Evolutionary conservation across 2,329 filamentous ascomycete genomes (phyloP), one percentile per base, ranked within the genome.

Genomic region (Beauveria pseudobassiana): DNA sequence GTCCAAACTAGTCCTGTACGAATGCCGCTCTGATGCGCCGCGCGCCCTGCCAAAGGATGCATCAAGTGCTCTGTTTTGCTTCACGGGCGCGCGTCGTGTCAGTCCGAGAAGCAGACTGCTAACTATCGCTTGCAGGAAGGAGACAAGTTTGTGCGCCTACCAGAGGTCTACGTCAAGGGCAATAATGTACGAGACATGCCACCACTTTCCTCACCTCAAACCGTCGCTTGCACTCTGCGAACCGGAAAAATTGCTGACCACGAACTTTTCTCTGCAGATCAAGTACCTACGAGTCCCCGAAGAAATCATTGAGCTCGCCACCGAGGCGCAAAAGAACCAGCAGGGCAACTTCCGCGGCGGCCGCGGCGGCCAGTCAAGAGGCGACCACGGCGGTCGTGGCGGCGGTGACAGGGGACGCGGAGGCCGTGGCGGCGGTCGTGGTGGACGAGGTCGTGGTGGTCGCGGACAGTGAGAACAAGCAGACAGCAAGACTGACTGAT

Each of bases 221-320:
- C 3, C 10, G 24, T 20, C 20, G 14, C 12, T 38, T 4, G 28
- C 40, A 1, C 12, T 40, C 22, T 28, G 8, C 34, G 9, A 26
- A 54, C 22, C 12, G 8, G 9, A 4, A 40, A 45, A 14, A 40
- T 8, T 14, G 24, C 52, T 56, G 10, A 42, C 22, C 18, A 42
- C 20, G 22, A 6, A 6, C 24, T 43, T 30, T 26, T 14, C 22
- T 26, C 52, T 26, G 46, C 71, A 97, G 95, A 99, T 99, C 79
- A 99, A 99, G 81, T 99, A 96, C 78, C 85, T 99, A 38, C 87
- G 93, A 69, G 91, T 99, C 3, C 92, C 93, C 58, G 93, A 99
- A 77, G 93, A 98, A 75, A 96, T 99, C 65, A 90, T 99, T 76
- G 93, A 98, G 66, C 77, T 91, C 45, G 93, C 95, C 26, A 96